phyloP scores from a whole-genome alignment of 1,139 yeast species.

The Suhomyces bolitotheri region DNA sequence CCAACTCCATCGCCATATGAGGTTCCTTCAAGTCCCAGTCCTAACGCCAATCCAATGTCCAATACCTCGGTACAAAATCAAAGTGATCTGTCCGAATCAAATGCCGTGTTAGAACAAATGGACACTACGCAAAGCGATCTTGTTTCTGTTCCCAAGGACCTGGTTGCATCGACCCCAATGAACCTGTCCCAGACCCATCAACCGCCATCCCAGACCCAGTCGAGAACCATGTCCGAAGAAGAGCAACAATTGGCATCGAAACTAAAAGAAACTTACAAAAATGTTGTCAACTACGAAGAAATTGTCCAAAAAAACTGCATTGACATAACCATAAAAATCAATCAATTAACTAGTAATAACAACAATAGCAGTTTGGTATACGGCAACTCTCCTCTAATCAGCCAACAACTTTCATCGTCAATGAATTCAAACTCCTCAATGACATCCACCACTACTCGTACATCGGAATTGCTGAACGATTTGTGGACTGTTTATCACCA shows the following conservation, averaged over 20 bases:
- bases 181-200: conserved; percentile 9
- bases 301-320: conserved; percentile 68
- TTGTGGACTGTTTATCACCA: conserved; percentile 72
- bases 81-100: conserved; percentile 47
- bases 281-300: conserved; percentile 66
- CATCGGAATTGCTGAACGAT: conserved; percentile 59
- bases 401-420: conserved; percentile 23
- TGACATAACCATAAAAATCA: conserved; percentile 52
- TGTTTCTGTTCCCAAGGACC: conserved; percentile 9
- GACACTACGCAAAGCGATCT: conserved; percentile 3
- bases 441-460: conserved; percentile 25
- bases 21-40: conserved; percentile 48
- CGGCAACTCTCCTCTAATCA: conserved; percentile 21
- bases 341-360: conserved; percentile 41
- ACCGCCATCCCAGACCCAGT: conserved; percentile 10
- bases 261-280: conserved; percentile 70
- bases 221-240: conserved; percentile 54
- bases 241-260: conserved; percentile 72
- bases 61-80: conserved; percentile 32
- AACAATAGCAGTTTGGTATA: conserved; percentile 18
- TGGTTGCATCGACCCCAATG: conserved; percentile 12
- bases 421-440: conserved; percentile 20
- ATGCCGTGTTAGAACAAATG: conserved; percentile 20
- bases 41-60: conserved; percentile 34
- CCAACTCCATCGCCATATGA: conserved; percentile 48